A percentile compares a stretch with the other conserved stretches of the same genome.
Evolutionary conservation across 106 monocot genomes (phyloP).

Genomic region (Apostasia shenzhenica): DNA sequence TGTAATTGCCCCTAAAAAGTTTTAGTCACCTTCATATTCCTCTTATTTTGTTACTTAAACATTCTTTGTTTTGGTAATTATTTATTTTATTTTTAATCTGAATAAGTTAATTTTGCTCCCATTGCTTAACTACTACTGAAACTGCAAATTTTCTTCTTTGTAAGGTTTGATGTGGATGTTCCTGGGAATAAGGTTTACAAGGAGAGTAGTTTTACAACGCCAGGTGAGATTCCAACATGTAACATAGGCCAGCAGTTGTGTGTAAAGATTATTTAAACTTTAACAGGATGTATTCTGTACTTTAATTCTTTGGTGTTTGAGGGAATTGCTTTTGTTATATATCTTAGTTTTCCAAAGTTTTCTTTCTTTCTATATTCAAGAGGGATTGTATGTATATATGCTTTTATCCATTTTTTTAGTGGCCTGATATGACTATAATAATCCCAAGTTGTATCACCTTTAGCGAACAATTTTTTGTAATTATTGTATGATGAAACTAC

Average conservation of each 20-base stretch:
- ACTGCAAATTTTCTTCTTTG: not conserved
- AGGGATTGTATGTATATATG: no score
- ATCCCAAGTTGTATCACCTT: no score
- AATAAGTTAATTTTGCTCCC: no score
- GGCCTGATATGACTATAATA: no score
- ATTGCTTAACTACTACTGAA: no score
- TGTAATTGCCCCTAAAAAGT: no score
- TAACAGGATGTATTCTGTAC: not conserved
- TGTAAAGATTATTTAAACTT: not conserved
- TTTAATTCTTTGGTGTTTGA: not conserved
- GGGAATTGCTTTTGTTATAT: not conserved
- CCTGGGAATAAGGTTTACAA: conserved; percentile 90
- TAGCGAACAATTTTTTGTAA: not conserved
- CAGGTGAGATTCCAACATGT: conserved; percentile 39
- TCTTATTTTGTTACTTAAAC: no score
- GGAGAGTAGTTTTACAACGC: conserved; percentile 68
- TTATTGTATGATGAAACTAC: not conserved
- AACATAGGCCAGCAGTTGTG: not conserved
- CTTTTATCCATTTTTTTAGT: no score
- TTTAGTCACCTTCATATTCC: no score
- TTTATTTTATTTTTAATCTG: no score
- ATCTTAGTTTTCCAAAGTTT: not conserved
- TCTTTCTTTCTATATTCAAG: not conserved
- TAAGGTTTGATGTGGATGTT: conserved; percentile 98
- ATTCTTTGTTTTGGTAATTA: no score